Conservation (phyloP, 495 filamentous ascomycete genomes). For the Aspergillus asperescens region DNA sequence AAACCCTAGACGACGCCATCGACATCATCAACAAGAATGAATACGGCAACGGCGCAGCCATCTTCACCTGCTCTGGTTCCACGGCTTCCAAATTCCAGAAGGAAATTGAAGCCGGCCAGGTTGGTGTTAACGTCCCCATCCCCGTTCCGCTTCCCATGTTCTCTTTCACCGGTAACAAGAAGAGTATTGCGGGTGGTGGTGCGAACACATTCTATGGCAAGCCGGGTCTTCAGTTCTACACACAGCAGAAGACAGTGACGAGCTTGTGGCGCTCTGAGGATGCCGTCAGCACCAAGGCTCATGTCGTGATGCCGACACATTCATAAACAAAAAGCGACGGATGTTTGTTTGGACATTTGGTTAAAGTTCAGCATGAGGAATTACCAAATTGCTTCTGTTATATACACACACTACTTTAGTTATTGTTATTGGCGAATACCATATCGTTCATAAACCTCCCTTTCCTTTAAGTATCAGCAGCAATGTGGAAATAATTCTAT, state of each 20-base stretch:
- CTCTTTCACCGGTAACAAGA: constrained; percentile 97
- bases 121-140: constrained; percentile 65
- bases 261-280: constrained; percentile 84
- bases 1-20: constrained; percentile 72
- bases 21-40: constrained; percentile 62
- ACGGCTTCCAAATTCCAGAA: constrained; percentile 61
- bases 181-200: constrained; percentile 86
- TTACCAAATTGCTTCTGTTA: constrained; percentile 1
- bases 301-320: constrained; percentile 93
- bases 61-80: constrained; percentile 61
- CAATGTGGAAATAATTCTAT: no score
- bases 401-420: constrained; percentile 7
- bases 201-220: constrained; percentile 94
- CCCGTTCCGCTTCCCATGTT: constrained; percentile 92
- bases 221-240: constrained; percentile 89
- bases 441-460: not conserved
- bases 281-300: constrained; percentile 70
- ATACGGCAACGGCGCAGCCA: constrained; percentile 65
- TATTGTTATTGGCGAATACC: not conserved
- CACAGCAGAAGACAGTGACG: constrained; percentile 95
- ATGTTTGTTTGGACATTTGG: not conserved
- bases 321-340: constrained; percentile 20
- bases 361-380: not conserved
- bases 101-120: constrained; percentile 54
- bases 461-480: no score